phyloP scores from a whole-genome alignment of 768 basidiomycete species.

The Boletus tomentosulus region DNA sequence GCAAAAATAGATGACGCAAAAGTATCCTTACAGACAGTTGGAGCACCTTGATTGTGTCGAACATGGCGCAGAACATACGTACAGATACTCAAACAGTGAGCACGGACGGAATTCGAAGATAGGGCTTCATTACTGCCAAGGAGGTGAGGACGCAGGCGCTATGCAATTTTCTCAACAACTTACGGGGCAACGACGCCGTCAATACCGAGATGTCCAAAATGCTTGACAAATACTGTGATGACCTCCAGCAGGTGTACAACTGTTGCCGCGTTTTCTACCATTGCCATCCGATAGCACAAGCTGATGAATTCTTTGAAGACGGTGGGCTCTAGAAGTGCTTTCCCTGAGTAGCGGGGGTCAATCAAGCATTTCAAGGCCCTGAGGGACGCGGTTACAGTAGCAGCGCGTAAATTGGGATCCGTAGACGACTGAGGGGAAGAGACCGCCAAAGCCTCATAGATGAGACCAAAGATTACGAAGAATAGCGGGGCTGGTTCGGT shows the following conservation, averaged over 20 bases:
- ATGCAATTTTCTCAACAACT: neutral
- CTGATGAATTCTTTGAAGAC: constrained; percentile 89
- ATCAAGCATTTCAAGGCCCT: constrained; percentile 80
- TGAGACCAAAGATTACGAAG: constrained; percentile 87
- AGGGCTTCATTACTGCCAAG: constrained; percentile 29
- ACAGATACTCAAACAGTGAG: constrained; percentile 80
- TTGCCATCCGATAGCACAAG: constrained; percentile 83
- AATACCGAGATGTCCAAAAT: constrained; percentile 29
- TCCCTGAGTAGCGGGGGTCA: constrained; percentile 73
- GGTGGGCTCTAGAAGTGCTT: constrained; percentile 71
- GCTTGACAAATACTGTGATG: constrained; percentile 51
- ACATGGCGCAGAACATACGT: constrained; percentile 74
- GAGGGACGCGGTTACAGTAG: constrained; percentile 57
- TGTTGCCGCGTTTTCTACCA: constrained; percentile 74
- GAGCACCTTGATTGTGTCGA: constrained; percentile 51
- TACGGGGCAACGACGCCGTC: constrained; percentile 21
- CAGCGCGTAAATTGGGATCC: constrained; percentile 37
- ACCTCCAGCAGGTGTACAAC: constrained; percentile 73
- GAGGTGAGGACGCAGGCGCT: neutral
- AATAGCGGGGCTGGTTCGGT: constrained; percentile 77
- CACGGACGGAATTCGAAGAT: constrained; percentile 32
- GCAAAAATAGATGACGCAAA: neutral
- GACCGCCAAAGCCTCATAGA: constrained; percentile 79
- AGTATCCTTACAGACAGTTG: constrained; percentile 44
- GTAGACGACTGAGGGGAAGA: constrained; percentile 58